A percentile compares a stretch with the other conserved stretches of the same genome.
Evolutionary conservation across 225 moss, liverwort and hornwort species (phyloP).

Genomic region (Polytrichum commune): DNA sequence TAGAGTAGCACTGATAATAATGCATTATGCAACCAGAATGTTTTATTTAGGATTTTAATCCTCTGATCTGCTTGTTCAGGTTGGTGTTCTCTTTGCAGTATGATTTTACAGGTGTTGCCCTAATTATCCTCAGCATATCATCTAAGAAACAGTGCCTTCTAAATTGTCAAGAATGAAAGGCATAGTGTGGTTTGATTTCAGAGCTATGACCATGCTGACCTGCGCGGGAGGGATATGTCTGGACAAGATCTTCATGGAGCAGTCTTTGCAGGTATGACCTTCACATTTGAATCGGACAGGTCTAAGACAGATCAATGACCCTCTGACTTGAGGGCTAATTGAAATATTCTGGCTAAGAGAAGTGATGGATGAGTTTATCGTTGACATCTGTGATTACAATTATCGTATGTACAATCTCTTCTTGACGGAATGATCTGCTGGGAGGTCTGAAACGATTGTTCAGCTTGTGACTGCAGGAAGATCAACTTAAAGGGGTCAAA

Average conservation of each 20-base stretch:
- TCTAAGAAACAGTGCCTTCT: not conserved
- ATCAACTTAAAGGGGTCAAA: constrained; percentile 65
- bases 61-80: too few species aligned
- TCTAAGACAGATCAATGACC: not conserved
- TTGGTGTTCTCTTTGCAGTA: too few species aligned
- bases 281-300: not conserved
- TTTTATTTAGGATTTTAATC: not conserved
- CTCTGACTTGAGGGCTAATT: not conserved
- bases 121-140: not conserved
- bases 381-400: too few species aligned
- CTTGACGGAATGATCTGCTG: not conserved
- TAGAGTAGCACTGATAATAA: too few species aligned
- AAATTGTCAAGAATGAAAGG: not conserved
- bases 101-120: too few species aligned
- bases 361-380: too few species aligned
- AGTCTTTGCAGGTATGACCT: constrained; percentile 62
- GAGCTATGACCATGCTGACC: constrained; percentile 86
- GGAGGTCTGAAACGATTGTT: constrained; percentile 31
- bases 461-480: constrained; percentile 87
- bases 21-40: not conserved
- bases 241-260: constrained; percentile 66
- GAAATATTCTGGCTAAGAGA: too few species aligned
- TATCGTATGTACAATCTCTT: too few species aligned
- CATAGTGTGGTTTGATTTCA: constrained; percentile 21
- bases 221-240: constrained; percentile 71